These are phyloP conservation scores for Candolleomyces efflorescens DNA, from an alignment of 768 basidiomycete species.

Conservation along the genomic window DNA sequence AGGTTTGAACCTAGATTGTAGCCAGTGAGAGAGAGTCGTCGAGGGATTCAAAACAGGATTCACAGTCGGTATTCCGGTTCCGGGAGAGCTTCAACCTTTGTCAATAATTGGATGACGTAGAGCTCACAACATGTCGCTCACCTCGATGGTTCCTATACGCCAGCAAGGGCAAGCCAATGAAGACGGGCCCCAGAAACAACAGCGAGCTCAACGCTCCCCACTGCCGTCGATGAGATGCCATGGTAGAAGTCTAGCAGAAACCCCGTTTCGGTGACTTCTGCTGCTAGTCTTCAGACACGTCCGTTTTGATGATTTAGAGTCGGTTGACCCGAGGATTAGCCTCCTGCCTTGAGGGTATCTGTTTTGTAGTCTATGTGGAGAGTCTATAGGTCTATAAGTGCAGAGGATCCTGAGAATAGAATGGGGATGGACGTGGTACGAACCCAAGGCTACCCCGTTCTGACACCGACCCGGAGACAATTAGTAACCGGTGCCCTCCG, in stretches of 20 bases:
- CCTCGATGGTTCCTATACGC: slow-evolving; percentile 48
- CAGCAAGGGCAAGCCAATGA: slow-evolving; percentile 45
- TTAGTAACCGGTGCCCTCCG: no score
- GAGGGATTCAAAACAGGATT: slow-evolving; percentile 13
- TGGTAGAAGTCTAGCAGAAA: slow-evolving; percentile 13
- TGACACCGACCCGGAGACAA: no score
- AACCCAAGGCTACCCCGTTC: no score
- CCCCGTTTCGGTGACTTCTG: background rate
- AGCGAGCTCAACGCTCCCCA: slow-evolving; percentile 64
- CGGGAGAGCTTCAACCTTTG: slow-evolving; percentile 45
- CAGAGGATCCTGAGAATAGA: no score
- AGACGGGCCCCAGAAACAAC: slow-evolving; percentile 48
- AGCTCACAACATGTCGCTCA: slow-evolving; percentile 20
- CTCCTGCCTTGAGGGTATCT: no score
- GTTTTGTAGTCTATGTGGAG: no score
- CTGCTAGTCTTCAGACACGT: background rate
- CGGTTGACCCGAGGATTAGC: no score
- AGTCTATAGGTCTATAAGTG: no score
- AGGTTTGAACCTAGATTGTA: slow-evolving; percentile 36
- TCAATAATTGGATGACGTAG: background rate
- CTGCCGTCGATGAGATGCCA: slow-evolving; percentile 22
- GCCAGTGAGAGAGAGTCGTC: background rate
- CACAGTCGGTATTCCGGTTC: slow-evolving; percentile 51
- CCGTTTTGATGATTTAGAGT: background rate
- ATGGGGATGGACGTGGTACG: no score